Percentiles rank a stretch among this genome's conserved stretches.
Evolutionary conservation across 83 land plant genomes (phyloP).

Genomic region (Picea abies): DNA sequence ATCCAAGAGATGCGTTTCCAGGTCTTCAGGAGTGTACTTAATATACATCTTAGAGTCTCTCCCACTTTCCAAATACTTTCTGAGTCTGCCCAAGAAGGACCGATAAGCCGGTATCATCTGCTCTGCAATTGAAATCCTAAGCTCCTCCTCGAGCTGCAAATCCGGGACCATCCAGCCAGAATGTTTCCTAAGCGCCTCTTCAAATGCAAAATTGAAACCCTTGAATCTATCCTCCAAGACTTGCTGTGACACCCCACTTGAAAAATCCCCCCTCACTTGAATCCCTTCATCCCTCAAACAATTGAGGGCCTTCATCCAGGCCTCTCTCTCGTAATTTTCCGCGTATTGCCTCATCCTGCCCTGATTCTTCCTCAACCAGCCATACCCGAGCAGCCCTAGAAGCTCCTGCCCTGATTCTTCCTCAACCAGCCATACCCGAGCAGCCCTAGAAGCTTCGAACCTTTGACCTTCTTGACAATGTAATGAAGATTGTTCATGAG

Average conservation of each 20-base stretch:
- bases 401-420: constrained; percentile 64
- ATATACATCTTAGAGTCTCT: constrained; percentile 65
- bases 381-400: constrained; percentile 74
- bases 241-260: constrained; percentile 41
- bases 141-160: constrained; percentile 56
- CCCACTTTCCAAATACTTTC: constrained; percentile 45
- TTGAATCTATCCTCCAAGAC: constrained; percentile 61
- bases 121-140: constrained; percentile 59
- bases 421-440: constrained; percentile 85
- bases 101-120: constrained; percentile 64
- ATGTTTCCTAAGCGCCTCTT: constrained; percentile 51
- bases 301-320: constrained; percentile 74
- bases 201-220: constrained; percentile 60
- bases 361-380: constrained; percentile 64
- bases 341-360: constrained; percentile 64
- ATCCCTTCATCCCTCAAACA: constrained; percentile 60
- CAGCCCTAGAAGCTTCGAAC: constrained; percentile 64
- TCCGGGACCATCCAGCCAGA: constrained; percentile 60
- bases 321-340: constrained; percentile 68
- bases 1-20: constrained; percentile 65
- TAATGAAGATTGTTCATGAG: constrained; percentile 38
- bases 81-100: constrained; percentile 51
- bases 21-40: constrained; percentile 77
- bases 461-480: constrained; percentile 84
- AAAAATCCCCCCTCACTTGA: constrained; percentile 25